Evolutionary conservation across 1,139 yeast genomes (phyloP), one percentile per base, ranked within the genome.

Genomic region (Citeromyces siamensis): DNA sequence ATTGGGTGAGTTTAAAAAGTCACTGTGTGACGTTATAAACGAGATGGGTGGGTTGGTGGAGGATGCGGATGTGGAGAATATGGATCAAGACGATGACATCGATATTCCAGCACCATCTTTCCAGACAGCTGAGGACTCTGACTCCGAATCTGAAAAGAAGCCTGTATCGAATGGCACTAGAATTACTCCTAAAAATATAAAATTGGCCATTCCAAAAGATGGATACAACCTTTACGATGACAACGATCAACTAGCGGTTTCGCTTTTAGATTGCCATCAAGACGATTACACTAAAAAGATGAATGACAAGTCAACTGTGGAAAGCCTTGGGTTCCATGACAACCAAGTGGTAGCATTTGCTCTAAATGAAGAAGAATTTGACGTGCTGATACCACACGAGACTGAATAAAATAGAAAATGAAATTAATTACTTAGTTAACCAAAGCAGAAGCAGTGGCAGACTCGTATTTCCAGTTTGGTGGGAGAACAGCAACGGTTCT

Each of bases 401-500:
- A 34, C 23, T 19, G 37, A 34, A 19, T 38, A 32, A 35, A 9
- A 7, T 18, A 18, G 16, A 26, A 34, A 34, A 32, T 7, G 20
- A 20, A 20, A 33, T 32, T 19, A 32, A 26, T 12, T 32, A 31
- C 31, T 35, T 85, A 88, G 81, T 88, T 88, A 64, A 93, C 98
- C 72, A 93, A 80, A 70, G 99, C 94, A 62, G 98, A 90, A 64
- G 99, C 99, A 64, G 98, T 93, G 65, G 98, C 94, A 56, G 98
- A 88, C 76, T 90, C 98, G 94, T 82, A 90, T 78, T 90, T 90
- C 97, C 97, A 90, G 90, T 83, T 86, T 66, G 98, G 97, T 60
- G 98, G 97, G 64, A 90, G 82, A 62, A 90, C 97, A 64, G 94
- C 75, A 59, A 85, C 94, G 59, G 95, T 84, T 85, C 95, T 88